Evolutionary conservation across 768 basidiomycete genomes (phyloP), one percentile per base, ranked within the genome.

Genomic region (Boletus rex-veris): DNA sequence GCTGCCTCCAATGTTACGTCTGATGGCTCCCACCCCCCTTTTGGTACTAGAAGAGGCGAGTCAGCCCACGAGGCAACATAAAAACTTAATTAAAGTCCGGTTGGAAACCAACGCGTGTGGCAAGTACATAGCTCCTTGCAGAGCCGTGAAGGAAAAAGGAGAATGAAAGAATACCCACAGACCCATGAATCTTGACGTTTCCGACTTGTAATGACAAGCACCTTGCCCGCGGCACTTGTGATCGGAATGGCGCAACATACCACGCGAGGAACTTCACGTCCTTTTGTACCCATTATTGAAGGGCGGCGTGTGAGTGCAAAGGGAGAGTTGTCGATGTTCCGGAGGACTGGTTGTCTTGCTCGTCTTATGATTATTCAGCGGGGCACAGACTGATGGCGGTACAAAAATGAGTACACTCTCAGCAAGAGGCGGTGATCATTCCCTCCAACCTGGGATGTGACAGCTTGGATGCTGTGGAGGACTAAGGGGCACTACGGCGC

Each of bases 161-260:
- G 51, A 42, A 53, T 31, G 46, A 55, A 48, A 44, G 26, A 53
- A 60, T 42, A 92, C 91, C 90, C 74, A 93, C 91, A 88, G 66
- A 93, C 88, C 91, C 91, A 93, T 53, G 77, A 69, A 64, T 90
- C 79, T 68, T 84, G 82, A 54, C 87, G 79, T 68, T 92, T 93
- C 55, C 91, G 81, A 70, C 88, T 90, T 21, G 91, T 92, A 62
- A 93, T 80, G 58, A 93, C 80, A 57, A 93, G 82, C 52, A 93
- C 80, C 70, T 91, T 89, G 69, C 83, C 83, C 7, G 84, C 82
- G 26, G 84, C 74, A 58, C 84, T 80, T 43, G 83, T 75, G 61
- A 93, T 90, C 50, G 91, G 91, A 53, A 93, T 93, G 47, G 91
- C 91, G 68, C 91, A 92, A 73, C 91, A 93, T 61, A 93, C 91